Evolutionary conservation across 805 yeast genomes (phyloP).

Genomic region (Wickerhamiella spandovensis): DNA sequence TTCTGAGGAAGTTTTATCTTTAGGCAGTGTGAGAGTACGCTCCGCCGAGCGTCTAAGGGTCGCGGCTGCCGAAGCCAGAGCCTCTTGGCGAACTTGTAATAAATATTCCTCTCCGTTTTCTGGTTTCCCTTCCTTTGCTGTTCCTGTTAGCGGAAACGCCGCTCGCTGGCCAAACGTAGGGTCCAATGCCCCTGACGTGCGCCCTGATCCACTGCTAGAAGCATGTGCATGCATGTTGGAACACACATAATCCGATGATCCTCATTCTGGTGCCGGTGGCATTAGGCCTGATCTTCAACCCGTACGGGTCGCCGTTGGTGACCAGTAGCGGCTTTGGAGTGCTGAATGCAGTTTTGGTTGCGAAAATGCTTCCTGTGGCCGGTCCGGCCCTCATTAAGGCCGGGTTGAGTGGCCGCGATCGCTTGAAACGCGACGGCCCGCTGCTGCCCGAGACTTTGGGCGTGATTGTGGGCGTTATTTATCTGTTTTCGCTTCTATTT

Average conservation of each 20-base stretch:
- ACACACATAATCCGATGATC: not conserved
- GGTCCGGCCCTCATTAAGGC: conserved; percentile 21
- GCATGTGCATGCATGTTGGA: not conserved
- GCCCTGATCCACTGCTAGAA: not conserved
- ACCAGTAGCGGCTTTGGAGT: conserved; percentile 12
- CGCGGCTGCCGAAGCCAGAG: conserved; percentile 1
- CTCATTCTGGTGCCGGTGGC: conserved; percentile 9
- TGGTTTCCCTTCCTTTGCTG: not conserved
- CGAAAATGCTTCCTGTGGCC: conserved; percentile 15
- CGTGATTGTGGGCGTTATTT: conserved; percentile 71
- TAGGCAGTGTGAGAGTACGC: too few species aligned
- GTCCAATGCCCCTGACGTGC: conserved; percentile 19
- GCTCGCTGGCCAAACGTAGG: conserved; percentile 19
- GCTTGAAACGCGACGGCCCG: conserved; percentile 64
- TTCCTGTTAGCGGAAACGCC: conserved; percentile 14
- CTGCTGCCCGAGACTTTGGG: conserved; percentile 86
- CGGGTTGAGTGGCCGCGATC: conserved; percentile 78
- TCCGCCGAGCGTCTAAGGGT: too few species aligned
- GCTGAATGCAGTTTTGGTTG: conserved; percentile 6
- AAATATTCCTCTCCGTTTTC: conserved; percentile 7
- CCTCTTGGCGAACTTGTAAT: conserved; percentile 10
- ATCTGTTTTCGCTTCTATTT: conserved; percentile 65
- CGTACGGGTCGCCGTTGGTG: conserved; percentile 8
- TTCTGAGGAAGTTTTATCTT: too few species aligned
- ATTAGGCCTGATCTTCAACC: conserved; percentile 11